Conservation (phyloP, 495 filamentous ascomycete species). For the Penicillium subrubescens region DNA sequence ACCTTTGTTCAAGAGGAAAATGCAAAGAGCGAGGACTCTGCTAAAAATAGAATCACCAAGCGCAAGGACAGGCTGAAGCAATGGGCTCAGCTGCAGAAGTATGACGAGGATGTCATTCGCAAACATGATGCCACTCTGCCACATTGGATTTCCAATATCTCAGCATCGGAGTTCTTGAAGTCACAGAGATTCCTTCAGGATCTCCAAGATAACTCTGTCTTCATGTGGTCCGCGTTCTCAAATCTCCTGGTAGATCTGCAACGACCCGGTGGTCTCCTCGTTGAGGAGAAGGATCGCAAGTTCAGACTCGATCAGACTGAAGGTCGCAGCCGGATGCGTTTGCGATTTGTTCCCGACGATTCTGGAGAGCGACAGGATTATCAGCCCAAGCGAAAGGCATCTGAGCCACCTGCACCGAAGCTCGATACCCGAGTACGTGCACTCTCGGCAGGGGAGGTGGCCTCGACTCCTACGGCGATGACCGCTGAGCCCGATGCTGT, state of each 20-base stretch:
- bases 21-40: conserved; percentile 68
- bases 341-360: conserved; percentile 78
- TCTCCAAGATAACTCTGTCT: conserved; percentile 81
- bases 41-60: conserved; percentile 65
- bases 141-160: conserved; percentile 93
- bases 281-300: conserved; percentile 62
- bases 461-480: conserved; percentile 37
- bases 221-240: conserved; percentile 70
- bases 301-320: conserved; percentile 96
- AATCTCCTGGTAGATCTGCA: conserved; percentile 73
- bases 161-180: conserved; percentile 86
- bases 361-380: conserved; percentile 70
- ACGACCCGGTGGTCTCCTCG: conserved; percentile 77
- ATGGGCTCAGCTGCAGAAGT: conserved; percentile 69
- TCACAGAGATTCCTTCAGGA: conserved; percentile 87
- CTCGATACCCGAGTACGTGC: conserved; percentile 39
- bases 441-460: conserved; percentile 33
- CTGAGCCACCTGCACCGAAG: conserved; percentile 45
- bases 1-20: conserved; percentile 82
- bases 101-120: conserved; percentile 68
- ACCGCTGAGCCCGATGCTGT: conserved; percentile 32
- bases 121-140: conserved; percentile 81
- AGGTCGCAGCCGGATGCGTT: conserved; percentile 91
- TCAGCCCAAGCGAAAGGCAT: conserved; percentile 78
- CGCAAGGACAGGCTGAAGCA: conserved; percentile 79